A percentile compares a stretch with the other conserved stretches of the same genome.
Evolutionary conservation across 2,329 filamentous ascomycete species (phyloP).

Genomic region (Emergomyces orientalis): DNA sequence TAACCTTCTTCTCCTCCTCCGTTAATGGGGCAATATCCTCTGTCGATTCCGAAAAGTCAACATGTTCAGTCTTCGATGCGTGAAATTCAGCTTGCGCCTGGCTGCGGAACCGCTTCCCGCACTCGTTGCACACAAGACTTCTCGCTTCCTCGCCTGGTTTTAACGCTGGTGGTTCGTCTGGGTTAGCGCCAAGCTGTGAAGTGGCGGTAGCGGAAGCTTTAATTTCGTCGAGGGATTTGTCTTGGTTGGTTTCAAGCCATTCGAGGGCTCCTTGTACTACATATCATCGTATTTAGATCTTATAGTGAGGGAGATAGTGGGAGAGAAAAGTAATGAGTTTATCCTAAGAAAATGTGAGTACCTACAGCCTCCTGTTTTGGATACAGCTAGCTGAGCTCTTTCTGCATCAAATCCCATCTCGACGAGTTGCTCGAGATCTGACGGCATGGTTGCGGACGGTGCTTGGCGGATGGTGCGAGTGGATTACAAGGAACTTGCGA

Average conservation of each 20-base stretch:
- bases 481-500: not conserved
- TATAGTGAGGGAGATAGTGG: not conserved
- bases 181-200: conserved; percentile 42
- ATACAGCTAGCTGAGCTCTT: conserved; percentile 72
- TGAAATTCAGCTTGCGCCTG: conserved; percentile 80
- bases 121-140: conserved; percentile 89
- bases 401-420: conserved; percentile 74
- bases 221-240: conserved; percentile 54
- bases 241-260: conserved; percentile 89
- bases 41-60: conserved; percentile 84
- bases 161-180: conserved; percentile 54
- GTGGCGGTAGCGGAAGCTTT: conserved; percentile 25
- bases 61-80: conserved; percentile 81
- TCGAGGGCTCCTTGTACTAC: conserved; percentile 80
- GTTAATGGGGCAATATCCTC: conserved; percentile 87
- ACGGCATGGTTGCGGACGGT: conserved; percentile 28
- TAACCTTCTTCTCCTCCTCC: conserved; percentile 80
- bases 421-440: conserved; percentile 52
- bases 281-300: conserved; percentile 4
- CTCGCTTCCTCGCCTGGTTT: conserved; percentile 62
- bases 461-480: not conserved
- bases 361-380: conserved; percentile 71
- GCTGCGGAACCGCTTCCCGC: conserved; percentile 80
- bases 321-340: not conserved
- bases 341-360: conserved; percentile 14